Evolutionary conservation across 352 stramenopile genomes (phyloP).

Genomic region (Pythium periplocum): DNA sequence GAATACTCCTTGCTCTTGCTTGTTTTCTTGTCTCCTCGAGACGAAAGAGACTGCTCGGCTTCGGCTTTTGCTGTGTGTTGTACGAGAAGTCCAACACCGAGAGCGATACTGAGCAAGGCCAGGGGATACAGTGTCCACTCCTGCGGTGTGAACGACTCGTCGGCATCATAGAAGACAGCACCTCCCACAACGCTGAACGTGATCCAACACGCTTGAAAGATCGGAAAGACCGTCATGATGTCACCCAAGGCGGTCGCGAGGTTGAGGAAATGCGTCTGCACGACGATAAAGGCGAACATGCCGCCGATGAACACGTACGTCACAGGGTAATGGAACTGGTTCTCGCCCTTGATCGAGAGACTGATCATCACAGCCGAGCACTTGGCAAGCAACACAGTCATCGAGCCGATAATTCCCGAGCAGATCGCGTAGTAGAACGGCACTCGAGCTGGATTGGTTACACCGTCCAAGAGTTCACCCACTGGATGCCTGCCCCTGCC

Average conservation of each 20-base stretch:
- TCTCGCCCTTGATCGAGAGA: slow-evolving; percentile 75
- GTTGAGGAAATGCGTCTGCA: slow-evolving; percentile 87
- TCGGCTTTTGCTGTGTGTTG: slow-evolving; percentile 38
- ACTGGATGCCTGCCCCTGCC: slow-evolving; percentile 26
- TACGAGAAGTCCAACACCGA: slow-evolving; percentile 66
- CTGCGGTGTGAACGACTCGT: slow-evolving; percentile 41
- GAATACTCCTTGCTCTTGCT: slow-evolving; percentile 25
- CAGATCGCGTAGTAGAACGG: slow-evolving; percentile 85
- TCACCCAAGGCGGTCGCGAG: slow-evolving; percentile 77
- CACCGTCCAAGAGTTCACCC: slow-evolving; percentile 24
- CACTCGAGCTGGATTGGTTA: slow-evolving; percentile 37
- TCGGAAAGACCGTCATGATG: slow-evolving; percentile 88
- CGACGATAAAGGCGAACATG: slow-evolving; percentile 83
- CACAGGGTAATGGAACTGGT: slow-evolving; percentile 82
- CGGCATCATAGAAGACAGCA: slow-evolving; percentile 80
- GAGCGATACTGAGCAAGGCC: slow-evolving; percentile 56
- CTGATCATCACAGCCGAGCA: slow-evolving; percentile 84
- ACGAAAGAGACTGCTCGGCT: slow-evolving; percentile 1
- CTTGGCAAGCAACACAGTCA: slow-evolving; percentile 81
- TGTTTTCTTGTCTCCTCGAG: slow-evolving; percentile 6
- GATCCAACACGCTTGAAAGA: slow-evolving; percentile 87
- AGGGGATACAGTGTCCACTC: slow-evolving; percentile 74
- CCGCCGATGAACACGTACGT: slow-evolving; percentile 85
- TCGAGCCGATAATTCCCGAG: slow-evolving; percentile 79
- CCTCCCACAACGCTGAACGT: slow-evolving; percentile 83